Percentiles rank a stretch among this genome's conserved stretches.
phyloP scores from a whole-genome alignment of 305 asterid genomes.

The Fraxinus floribunda region DNA sequence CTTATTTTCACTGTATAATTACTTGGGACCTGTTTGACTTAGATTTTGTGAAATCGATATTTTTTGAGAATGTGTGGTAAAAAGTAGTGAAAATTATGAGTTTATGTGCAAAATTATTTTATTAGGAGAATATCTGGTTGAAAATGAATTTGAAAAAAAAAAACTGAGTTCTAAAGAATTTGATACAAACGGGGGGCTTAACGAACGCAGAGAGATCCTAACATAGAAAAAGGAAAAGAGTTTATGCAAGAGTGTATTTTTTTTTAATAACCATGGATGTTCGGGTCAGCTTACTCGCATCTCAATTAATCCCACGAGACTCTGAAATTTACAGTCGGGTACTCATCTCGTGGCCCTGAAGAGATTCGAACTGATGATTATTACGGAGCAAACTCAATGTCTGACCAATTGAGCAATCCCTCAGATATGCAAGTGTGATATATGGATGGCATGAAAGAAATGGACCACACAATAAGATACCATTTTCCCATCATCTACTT shows the following conservation, averaged over 20 bases:
- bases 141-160: too few species aligned
- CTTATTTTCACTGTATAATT: background rate
- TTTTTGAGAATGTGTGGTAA: background rate
- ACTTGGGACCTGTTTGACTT: background rate
- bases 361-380: too few species aligned
- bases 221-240: background rate
- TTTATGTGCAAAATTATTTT: background rate
- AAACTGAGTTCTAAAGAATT: background rate
- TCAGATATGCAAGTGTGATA: background rate
- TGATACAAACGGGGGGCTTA: background rate
- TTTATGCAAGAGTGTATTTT: background rate
- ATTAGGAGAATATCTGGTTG: background rate
- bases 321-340: too few species aligned
- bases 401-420: too few species aligned
- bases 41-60: background rate
- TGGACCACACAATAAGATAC: constrained; percentile 23
- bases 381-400: too few species aligned
- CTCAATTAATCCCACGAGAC: too few species aligned
- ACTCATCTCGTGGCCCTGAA: too few species aligned
- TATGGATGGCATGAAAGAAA: background rate
- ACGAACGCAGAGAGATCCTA: background rate
- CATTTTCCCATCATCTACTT: constrained; percentile 24
- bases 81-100: background rate
- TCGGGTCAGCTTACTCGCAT: too few species aligned
- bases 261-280: too few species aligned